Base-by-base conservation (phyloP, 2,329 filamentous ascomycete species). In the Ceratocystis colombiana region DNA sequence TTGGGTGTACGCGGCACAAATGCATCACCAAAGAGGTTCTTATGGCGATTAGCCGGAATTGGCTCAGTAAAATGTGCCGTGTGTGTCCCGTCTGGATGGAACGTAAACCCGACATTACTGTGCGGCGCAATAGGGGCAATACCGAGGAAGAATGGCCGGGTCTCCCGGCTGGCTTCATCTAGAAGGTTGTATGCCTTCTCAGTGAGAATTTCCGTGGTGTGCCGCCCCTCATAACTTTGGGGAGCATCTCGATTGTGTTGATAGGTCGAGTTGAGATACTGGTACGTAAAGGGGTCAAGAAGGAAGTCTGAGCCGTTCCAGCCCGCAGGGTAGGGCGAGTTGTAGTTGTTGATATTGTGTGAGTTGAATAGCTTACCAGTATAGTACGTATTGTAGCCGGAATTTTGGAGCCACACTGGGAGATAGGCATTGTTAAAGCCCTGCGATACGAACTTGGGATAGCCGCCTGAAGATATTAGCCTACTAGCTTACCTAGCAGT, bases 221-320 rank as follows among this genome's bases (percentile, higher is more conserved):
- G 82, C 45, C 80, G 72, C 1, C 81, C 81, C 48, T 79, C 75
- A 65, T 82, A 79, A 70, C 77, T 81, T 15, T 79, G 75, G 0
- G 83, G 83, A 0, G 76, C 71, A 1, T 84, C 79, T 0, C 77
- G 74, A 70, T 89, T 86, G 8, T 82, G 78, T 68, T 86, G 81
- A 72, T 84, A 86, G 3, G 80, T 85, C 1, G 82, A 77, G 71
- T 89, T 88, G 30, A 84, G 78, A 71, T 89, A 90, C 33, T 81
- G 77, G 71, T 89, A 89, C 0, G 87, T 89, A 69, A 79, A 82
- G 0, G 86, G 86, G 68, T 89, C 85, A 1, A 88, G 75, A 1
- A 88, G 75, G 69, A 87, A 79, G 62, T 76, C 73, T 0, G 82
- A 84, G 0, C 77, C 77, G 33, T 78, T 85, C 76, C 81, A 87